phyloP scores from a whole-genome alignment of 305 asterid genomes.

The Lippia alba region DNA sequence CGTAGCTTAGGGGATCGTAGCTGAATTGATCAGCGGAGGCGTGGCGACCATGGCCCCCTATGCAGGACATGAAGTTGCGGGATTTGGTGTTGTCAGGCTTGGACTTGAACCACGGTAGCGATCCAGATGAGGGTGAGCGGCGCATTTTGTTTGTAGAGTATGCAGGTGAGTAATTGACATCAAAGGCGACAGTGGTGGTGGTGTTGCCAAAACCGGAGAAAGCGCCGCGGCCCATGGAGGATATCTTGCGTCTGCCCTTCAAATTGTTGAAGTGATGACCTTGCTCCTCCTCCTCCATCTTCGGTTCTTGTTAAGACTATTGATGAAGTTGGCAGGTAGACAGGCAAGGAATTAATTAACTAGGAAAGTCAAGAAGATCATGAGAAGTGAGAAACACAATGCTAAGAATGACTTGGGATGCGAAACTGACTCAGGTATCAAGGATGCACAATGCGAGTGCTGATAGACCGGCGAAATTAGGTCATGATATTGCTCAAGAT shows the following conservation, averaged over 20 bases:
- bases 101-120: slow-evolving; percentile 51
- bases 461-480: no score
- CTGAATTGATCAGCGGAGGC: slow-evolving; percentile 62
- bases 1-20: slow-evolving; percentile 69
- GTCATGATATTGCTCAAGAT: no score
- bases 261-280: slow-evolving; percentile 32
- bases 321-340: not conserved
- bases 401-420: no score
- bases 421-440: no score
- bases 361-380: not conserved
- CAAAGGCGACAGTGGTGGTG: slow-evolving; percentile 34
- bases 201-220: slow-evolving; percentile 49
- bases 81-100: slow-evolving; percentile 26
- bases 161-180: not conserved
- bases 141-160: not conserved
- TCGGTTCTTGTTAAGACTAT: not conserved
- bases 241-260: slow-evolving; percentile 44
- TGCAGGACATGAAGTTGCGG: slow-evolving; percentile 44
- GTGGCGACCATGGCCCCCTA: slow-evolving; percentile 57
- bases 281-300: slow-evolving; percentile 51
- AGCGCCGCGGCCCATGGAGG: slow-evolving; percentile 40
- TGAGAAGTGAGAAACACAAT: not conserved
- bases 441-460: no score
- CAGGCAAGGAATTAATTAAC: not conserved
- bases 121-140: not conserved